Conservation (phyloP, 108 stramenopile genomes). For the Bacterosira constricta region DNA sequence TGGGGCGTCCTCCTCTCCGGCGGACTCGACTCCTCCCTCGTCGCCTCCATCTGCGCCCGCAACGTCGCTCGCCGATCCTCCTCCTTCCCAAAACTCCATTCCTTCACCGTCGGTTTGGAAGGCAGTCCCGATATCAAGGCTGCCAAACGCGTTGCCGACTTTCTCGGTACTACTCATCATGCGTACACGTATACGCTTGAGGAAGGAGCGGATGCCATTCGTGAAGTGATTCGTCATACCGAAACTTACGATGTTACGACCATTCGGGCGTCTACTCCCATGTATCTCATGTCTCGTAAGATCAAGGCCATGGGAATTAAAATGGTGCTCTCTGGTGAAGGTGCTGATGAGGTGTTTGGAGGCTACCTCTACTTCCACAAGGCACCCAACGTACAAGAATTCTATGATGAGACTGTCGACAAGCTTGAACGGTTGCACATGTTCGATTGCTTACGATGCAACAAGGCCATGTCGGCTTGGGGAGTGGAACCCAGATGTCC, state of each 20-base stretch:
- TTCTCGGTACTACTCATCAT: conserved; percentile 97
- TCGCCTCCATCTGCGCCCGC: conserved; percentile 93
- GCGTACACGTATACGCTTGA: conserved; percentile 95
- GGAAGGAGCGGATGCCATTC: conserved; percentile 97
- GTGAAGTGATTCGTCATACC: conserved; percentile 91
- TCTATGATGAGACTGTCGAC: conserved; percentile 96
- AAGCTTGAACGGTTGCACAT: conserved; percentile 94
- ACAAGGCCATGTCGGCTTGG: conserved; percentile 99
- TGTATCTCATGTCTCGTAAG: conserved; percentile 98
- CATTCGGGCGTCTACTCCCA: conserved; percentile 96
- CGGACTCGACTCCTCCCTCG: conserved; percentile 96
- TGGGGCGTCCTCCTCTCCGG: conserved; percentile 98
- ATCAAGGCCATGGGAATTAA: conserved; percentile 99
- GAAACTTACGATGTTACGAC: conserved; percentile 99
- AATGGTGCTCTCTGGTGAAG: conserved; percentile 99
- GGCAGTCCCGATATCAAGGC: conserved; percentile 94
- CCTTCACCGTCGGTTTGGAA: conserved; percentile 94
- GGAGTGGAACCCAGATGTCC: conserved; percentile 98
- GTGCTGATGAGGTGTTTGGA: conserved; percentile 98
- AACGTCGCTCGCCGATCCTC: conserved; percentile 79
- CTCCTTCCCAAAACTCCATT: conserved; percentile 92
- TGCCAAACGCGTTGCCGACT: conserved; percentile 93
- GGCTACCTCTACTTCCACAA: conserved; percentile 99
- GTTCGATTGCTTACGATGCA: conserved; percentile 98
- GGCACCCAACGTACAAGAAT: conserved; percentile 95